These are phyloP conservation scores for Murraya paniculata DNA, from an alignment of 345 rosid genomes.

Conservation along the genomic window DNA sequence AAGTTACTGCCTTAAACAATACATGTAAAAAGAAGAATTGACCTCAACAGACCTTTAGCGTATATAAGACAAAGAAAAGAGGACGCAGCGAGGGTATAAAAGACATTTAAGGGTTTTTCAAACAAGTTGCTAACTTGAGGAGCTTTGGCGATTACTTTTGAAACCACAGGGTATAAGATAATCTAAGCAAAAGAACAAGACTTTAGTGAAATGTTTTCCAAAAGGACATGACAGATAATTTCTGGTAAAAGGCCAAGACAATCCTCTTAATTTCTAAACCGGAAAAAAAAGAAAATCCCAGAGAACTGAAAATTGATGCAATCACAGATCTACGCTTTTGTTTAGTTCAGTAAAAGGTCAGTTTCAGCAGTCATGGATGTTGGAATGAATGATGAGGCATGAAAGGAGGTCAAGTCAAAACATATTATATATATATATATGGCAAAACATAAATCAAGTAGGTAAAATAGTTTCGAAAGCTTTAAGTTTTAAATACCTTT, in stretches of 20 bases:
- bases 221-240: no score
- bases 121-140: background rate
- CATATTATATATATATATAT: background rate
- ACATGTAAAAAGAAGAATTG: background rate
- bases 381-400: background rate
- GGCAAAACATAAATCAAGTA: background rate
- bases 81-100: background rate
- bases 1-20: background rate
- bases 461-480: background rate
- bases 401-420: background rate
- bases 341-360: background rate
- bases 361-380: background rate
- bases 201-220: no score
- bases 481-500: slow-evolving; percentile 51
- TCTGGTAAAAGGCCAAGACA: no score
- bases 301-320: background rate
- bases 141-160: background rate
- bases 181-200: background rate
- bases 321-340: background rate
- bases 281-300: no score
- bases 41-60: background rate
- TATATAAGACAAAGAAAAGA: background rate
- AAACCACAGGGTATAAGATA: background rate
- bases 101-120: background rate
- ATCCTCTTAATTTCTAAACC: background rate